These are phyloP conservation scores for Hibiscus syriacus DNA, from an alignment of 345 rosid species.

Conservation along the genomic window DNA sequence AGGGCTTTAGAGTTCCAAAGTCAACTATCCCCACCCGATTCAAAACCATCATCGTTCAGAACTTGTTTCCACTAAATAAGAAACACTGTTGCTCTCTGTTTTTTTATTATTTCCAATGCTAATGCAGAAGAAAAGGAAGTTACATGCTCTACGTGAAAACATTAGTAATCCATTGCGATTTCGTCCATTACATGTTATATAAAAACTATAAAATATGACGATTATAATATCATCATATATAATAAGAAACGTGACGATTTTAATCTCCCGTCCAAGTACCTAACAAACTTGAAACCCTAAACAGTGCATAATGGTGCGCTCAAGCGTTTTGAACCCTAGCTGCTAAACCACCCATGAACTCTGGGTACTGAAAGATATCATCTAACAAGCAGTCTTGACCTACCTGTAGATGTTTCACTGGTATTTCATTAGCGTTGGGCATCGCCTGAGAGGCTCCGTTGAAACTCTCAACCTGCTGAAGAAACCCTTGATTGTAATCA, in stretches of 20 bases:
- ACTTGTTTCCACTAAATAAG: constrained; percentile 5
- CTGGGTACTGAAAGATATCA: constrained; percentile 34
- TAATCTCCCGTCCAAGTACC: background rate
- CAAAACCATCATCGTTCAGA: background rate
- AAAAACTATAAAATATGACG: background rate
- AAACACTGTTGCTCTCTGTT: background rate
- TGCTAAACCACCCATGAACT: constrained; percentile 24
- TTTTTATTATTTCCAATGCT: background rate
- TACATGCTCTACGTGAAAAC: background rate
- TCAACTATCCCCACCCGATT: constrained; percentile 4
- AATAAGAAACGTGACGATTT: background rate
- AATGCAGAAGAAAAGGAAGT: background rate
- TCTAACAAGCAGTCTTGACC: constrained; percentile 21
- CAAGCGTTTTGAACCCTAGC: constrained; percentile 33
- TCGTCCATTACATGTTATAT: background rate
- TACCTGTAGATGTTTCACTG: constrained; percentile 18
- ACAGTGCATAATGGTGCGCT: background rate
- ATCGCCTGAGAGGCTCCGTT: constrained; percentile 17
- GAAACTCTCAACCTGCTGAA: constrained; percentile 13
- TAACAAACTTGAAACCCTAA: too few relatives aligned
- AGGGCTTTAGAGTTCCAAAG: constrained; percentile 20
- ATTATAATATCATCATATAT: too few relatives aligned
- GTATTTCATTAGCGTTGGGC: constrained; percentile 3
- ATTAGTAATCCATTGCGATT: background rate
- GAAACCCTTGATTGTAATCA: constrained; percentile 12